Base-by-base conservation (phyloP, 768 basidiomycete species). In the Naematelia encephala region DNA sequence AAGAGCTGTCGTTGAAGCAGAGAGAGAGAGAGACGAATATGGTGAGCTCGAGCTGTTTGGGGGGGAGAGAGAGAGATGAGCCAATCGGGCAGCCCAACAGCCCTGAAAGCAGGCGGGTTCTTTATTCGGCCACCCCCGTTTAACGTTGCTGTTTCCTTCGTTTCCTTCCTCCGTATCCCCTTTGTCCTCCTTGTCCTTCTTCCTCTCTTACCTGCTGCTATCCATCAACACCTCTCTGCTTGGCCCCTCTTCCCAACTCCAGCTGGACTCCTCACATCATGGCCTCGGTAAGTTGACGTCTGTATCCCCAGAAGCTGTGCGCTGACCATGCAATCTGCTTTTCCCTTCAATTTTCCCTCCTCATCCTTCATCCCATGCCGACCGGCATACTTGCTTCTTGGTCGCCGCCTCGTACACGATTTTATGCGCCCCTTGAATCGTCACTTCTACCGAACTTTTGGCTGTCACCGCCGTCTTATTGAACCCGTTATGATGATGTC, bases 341-440 rank as follows among this genome's bases (percentile, higher is more conserved):
- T 14, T 52, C 16, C 10, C n/a, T 19, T 34, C 28, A 59, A 39
- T 25, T 22, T 51, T 48, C 57, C 47, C 51, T 28, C 23, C 26
- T 39, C 26, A 8, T 43, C 50, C 13, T 51, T 13, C 12, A 5
- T 12, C 25, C 12, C 28, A 51, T 12, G 11, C 50, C 12, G 12
- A 51, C 11, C 50, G n/a, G 27, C n/a, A n/a, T 48, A 25, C 46
- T 48, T 19, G 23, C 23, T 48, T n/a, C n/a, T n/a, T n/a, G n/a
- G n/a, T n/a, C n/a, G n/a, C n/a, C n/a, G n/a, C n/a, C n/a, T n/a
- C n/a, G n/a, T n/a, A n/a, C n/a, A n/a, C n/a, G n/a, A n/a, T n/a
- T n/a, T n/a, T n/a, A n/a, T n/a, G n/a, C n/a, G n/a, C n/a, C n/a
- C n/a, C n/a, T n/a, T n/a, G n/a, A n/a, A n/a, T n/a, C n/a, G n/a